Percentiles rank a stretch among this genome's conserved stretches.
phyloP scores from a whole-genome alignment of 2,329 filamentous ascomycete species.

The Colletotrichum destructivum region DNA sequence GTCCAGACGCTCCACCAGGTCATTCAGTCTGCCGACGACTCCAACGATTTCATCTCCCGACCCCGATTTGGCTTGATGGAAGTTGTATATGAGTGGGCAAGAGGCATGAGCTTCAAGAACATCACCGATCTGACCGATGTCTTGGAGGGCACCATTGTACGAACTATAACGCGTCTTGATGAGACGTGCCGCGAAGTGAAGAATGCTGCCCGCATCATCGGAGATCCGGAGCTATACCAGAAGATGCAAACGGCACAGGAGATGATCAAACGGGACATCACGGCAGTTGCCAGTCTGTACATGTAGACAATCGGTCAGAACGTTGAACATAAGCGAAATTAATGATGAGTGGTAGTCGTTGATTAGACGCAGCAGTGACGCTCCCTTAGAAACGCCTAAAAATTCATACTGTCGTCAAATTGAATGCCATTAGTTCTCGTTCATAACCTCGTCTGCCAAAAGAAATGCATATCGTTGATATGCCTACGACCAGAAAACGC shows the following conservation, averaged over 20 bases:
- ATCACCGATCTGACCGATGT: slow-evolving; percentile 97
- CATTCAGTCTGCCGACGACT: slow-evolving; percentile 89
- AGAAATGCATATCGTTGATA: slow-evolving; percentile 8
- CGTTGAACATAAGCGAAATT: not conserved
- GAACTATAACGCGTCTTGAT: slow-evolving; percentile 93
- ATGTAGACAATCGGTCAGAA: slow-evolving; percentile 70
- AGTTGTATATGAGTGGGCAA: slow-evolving; percentile 98
- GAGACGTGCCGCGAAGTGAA: slow-evolving; percentile 98
- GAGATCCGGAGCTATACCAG: slow-evolving; percentile 90
- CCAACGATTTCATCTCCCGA: slow-evolving; percentile 89
- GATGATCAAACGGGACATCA: slow-evolving; percentile 96
- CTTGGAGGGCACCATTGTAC: slow-evolving; percentile 95
- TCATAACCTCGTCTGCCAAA: slow-evolving; percentile 17
- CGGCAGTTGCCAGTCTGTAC: slow-evolving; percentile 89
- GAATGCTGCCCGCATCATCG: slow-evolving; percentile 95
- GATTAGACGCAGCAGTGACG: not conserved
- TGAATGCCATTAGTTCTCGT: not conserved
- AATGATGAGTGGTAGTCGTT: not conserved
- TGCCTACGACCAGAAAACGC: slow-evolving; percentile 27
- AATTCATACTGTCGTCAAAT: not conserved
- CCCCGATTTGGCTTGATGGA: slow-evolving; percentile 95
- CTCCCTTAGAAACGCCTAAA: slow-evolving; percentile 1
- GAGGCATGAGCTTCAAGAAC: slow-evolving; percentile 98
- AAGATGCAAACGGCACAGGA: slow-evolving; percentile 99
- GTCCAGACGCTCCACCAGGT: slow-evolving; percentile 94